Conservation (phyloP, 345 rosid genomes). For the Aurinia saxatilis region DNA sequence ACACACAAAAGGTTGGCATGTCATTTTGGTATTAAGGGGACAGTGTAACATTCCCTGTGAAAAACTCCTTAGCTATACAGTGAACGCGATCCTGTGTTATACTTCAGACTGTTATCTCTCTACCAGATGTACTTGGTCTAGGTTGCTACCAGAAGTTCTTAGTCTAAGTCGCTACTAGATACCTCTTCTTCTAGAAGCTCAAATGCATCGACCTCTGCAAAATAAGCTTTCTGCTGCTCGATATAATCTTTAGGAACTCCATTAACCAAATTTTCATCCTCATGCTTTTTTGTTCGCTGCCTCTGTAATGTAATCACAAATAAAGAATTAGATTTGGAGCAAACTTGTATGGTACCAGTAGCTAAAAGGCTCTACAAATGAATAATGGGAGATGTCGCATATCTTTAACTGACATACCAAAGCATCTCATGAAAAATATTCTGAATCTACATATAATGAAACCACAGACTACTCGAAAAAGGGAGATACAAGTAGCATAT, state of each 20-base stretch:
- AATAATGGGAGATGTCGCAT: not conserved
- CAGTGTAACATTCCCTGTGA: slow-evolving; percentile 11
- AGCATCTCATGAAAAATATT: not conserved
- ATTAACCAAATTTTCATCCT: slow-evolving; percentile 8
- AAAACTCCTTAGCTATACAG: slow-evolving; percentile 24
- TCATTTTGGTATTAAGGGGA: not conserved
- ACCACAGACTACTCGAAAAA: no score
- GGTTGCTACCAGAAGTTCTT: slow-evolving; percentile 32
- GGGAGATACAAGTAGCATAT: no score
- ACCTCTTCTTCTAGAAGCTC: slow-evolving; percentile 69
- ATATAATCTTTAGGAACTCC: slow-evolving; percentile 42
- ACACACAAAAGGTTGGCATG: slow-evolving; percentile 15
- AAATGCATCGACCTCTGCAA: slow-evolving; percentile 68
- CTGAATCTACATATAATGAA: not conserved
- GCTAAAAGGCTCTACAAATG: not conserved
- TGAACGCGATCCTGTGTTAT: slow-evolving; percentile 11
- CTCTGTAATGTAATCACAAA: slow-evolving; percentile 33
- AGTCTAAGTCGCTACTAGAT: slow-evolving; percentile 41
- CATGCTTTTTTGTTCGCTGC: slow-evolving; percentile 12
- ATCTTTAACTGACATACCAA: not conserved
- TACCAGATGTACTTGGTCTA: slow-evolving; percentile 28
- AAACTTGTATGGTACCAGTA: not conserved
- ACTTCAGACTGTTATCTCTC: slow-evolving; percentile 5
- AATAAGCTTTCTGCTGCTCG: slow-evolving; percentile 60
- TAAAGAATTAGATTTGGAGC: not conserved